Conservation (phyloP, 2,329 filamentous ascomycete species). For the Fusarium verrucosum region DNA sequence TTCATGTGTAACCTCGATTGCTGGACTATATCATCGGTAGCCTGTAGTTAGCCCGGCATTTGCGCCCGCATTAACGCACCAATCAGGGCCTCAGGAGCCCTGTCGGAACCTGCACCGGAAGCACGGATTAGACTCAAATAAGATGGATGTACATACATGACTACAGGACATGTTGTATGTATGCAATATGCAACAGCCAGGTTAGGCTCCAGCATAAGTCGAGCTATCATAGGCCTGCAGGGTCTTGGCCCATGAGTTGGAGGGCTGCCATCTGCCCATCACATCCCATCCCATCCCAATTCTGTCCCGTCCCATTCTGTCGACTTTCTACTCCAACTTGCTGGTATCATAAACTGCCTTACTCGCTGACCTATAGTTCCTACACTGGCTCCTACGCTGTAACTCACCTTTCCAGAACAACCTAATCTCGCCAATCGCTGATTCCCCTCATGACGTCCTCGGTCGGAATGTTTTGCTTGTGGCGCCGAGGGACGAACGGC, state of each 20-base stretch:
- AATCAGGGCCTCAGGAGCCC: conserved; percentile 19
- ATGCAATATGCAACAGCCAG: background rate
- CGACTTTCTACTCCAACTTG: background rate
- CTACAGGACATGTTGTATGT: too few relatives aligned
- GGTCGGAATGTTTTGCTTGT: conserved; percentile 38
- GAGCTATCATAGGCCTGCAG: background rate
- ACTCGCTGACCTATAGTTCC: conserved; percentile 7
- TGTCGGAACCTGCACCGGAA: conserved; percentile 20
- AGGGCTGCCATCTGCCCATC: background rate
- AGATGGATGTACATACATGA: background rate
- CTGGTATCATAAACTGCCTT: background rate
- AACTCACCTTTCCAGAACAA: background rate
- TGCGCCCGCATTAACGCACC: conserved; percentile 30
- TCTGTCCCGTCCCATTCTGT: too few relatives aligned
- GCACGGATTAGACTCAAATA: conserved; percentile 18
- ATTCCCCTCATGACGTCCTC: conserved; percentile 28
- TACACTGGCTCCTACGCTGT: background rate
- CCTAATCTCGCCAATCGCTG: conserved; percentile 16
- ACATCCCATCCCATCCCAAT: too few relatives aligned
- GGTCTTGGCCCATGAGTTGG: conserved; percentile 5
- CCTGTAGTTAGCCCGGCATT: conserved; percentile 17
- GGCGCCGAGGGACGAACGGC: conserved; percentile 40
- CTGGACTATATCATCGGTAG: conserved; percentile 21
- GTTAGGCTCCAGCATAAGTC: conserved; percentile 19
- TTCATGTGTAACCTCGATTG: conserved; percentile 32